Evolutionary conservation across 1,139 yeast species (phyloP).

Genomic region (Arxiozyma telluris): DNA sequence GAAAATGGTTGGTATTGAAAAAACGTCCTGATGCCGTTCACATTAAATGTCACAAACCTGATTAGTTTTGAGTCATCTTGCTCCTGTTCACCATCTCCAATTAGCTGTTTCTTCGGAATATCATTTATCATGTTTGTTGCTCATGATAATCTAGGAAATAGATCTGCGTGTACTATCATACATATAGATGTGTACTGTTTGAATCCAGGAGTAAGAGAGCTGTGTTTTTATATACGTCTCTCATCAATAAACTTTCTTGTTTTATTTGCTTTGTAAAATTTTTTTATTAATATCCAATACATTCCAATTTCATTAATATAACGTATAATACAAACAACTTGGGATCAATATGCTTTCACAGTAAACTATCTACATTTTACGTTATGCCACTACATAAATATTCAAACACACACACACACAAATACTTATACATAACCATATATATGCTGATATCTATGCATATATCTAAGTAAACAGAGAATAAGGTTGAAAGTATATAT

Average conservation of each 20-base stretch:
- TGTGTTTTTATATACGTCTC: no score
- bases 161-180: no score
- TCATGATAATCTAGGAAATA: neutral
- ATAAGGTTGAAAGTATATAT: neutral
- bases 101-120: neutral
- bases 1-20: conserved; percentile 83
- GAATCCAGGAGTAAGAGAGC: neutral
- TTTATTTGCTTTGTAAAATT: neutral
- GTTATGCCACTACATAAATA: neutral
- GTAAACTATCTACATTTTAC: neutral
- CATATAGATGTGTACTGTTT: neutral
- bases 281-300: no score
- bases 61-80: conserved; percentile 6
- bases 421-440: no score
- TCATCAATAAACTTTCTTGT: neutral
- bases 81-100: neutral
- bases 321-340: neutral
- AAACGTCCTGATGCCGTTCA: conserved; percentile 75
- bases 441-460: conserved; percentile 11
- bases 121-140: neutral
- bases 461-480: conserved; percentile 1
- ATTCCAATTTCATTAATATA: no score
- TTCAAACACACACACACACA: neutral
- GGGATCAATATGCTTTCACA: neutral
- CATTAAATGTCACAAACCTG: conserved; percentile 65